Conservation (phyloP, 2,329 filamentous ascomycete genomes). For the Chlorencoelia australis region DNA sequence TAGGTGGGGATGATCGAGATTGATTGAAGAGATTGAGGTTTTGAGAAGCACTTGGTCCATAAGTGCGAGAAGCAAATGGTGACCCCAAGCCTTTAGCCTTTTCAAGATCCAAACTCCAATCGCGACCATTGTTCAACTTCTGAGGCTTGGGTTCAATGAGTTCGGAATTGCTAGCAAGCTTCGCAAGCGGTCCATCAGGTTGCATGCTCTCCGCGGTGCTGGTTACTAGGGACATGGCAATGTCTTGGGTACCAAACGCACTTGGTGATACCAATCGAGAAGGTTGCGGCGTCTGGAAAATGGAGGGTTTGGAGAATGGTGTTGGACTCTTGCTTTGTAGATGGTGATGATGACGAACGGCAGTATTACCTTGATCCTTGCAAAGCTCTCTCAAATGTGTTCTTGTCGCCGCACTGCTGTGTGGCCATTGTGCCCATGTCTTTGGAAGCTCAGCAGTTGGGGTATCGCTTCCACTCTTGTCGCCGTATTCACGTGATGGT, state of each 20-base stretch:
- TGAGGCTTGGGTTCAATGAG: not conserved
- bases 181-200: constrained; percentile 48
- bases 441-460: constrained; percentile 39
- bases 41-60: constrained; percentile 50
- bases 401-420: constrained; percentile 52
- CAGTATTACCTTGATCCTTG: constrained; percentile 39
- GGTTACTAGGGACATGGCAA: constrained; percentile 51
- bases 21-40: constrained; percentile 8
- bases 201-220: constrained; percentile 59
- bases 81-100: constrained; percentile 18
- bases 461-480: constrained; percentile 44
- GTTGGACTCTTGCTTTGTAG: constrained; percentile 44
- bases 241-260: constrained; percentile 49
- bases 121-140: not conserved
- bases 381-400: constrained; percentile 54
- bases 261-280: constrained; percentile 29
- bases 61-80: constrained; percentile 44
- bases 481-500: constrained; percentile 16
- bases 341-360: constrained; percentile 35
- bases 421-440: constrained; percentile 51
- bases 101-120: constrained; percentile 3
- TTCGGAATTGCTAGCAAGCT: constrained; percentile 35
- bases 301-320: constrained; percentile 43
- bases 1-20: constrained; percentile 12
- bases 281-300: constrained; percentile 37